Base-by-base conservation (phyloP, 768 basidiomycete species). In the Kwoniella heveanensis region DNA sequence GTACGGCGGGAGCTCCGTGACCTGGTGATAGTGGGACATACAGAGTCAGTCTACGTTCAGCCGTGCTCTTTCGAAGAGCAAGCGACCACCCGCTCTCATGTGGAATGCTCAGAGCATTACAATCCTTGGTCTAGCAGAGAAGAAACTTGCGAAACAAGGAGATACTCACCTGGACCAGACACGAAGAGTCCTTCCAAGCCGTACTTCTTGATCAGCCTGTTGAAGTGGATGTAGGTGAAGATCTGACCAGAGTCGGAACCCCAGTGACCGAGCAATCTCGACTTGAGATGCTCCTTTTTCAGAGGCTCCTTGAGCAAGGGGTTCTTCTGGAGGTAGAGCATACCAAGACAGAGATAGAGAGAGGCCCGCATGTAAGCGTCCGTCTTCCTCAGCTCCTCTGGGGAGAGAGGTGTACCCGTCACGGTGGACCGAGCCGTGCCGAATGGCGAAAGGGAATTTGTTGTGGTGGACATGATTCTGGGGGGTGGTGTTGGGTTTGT, bases 1-100 rank as follows among this genome's bases (percentile, higher is more conserved):
- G 85, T 32, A 93, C 85, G 21, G 86, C 90, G 29, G 92, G 92
- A 6, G 92, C 92, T 29, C 91, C 91, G 72, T 93, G 90, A 15
- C 89, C 89, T 84, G 69, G 24, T 21, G 24, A 19, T 64, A 9
- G 55, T 22, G 58, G 19, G 48, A n/a, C n/a, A n/a, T n/a, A n/a
- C n/a, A n/a, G n/a, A n/a, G n/a, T n/a, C n/a, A n/a, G n/a, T n/a
- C n/a, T n/a, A n/a, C n/a, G 48, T 22, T 22, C 10, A 49, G 32
- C 25, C 9, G n/a, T n/a, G n/a, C n/a, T n/a, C n/a, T n/a, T n/a
- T n/a, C n/a, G n/a, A n/a, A n/a, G n/a, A n/a, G n/a, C n/a, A n/a
- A n/a, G n/a, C n/a, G n/a, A n/a, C n/a, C n/a, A n/a, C n/a, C n/a
- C n/a, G n/a, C n/a, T n/a, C n/a, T n/a, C n/a, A n/a, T n/a, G n/a